phyloP scores from a whole-genome alignment of 1,284 basidiomycete species.

The Pascua guehoae region DNA sequence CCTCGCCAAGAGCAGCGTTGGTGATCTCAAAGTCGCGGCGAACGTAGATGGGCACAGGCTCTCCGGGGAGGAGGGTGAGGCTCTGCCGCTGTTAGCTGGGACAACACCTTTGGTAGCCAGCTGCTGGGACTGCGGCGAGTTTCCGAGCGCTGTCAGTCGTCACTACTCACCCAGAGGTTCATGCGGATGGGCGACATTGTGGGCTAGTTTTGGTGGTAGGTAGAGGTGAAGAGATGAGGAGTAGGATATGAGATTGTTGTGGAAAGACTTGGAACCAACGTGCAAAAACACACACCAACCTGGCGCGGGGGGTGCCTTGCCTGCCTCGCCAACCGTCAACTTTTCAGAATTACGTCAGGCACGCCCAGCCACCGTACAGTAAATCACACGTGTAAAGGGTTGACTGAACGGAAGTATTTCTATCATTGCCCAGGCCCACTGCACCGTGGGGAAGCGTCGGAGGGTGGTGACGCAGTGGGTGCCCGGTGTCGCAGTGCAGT shows the following conservation, averaged over 20 bases:
- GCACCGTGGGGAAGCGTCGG: no score
- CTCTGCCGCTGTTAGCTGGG: slow-evolving; percentile 14
- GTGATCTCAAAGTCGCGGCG: slow-evolving; percentile 74
- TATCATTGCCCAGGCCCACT: no score
- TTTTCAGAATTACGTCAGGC: no score
- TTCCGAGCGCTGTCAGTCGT: neutral
- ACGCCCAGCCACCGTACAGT: no score
- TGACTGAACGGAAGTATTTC: no score
- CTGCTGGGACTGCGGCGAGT: neutral
- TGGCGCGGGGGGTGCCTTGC: no score
- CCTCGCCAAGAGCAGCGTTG: slow-evolving; percentile 75
- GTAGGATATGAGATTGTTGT: neutral
- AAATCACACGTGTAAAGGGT: no score
- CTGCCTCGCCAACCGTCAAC: no score
- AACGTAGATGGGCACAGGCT: slow-evolving; percentile 61
- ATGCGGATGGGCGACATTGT: slow-evolving; percentile 41
- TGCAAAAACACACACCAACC: neutral
- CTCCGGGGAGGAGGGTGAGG: slow-evolving; percentile 40
- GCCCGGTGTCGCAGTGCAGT: no score
- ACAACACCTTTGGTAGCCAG: no score
- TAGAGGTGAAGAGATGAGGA: neutral
- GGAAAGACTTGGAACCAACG: neutral
- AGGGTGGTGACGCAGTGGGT: no score
- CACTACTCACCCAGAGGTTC: slow-evolving; percentile 44
- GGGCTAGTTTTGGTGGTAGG: neutral